Evolutionary conservation across 2,329 filamentous ascomycete species (phyloP).

Genomic region (Exutisphaerella laricina): DNA sequence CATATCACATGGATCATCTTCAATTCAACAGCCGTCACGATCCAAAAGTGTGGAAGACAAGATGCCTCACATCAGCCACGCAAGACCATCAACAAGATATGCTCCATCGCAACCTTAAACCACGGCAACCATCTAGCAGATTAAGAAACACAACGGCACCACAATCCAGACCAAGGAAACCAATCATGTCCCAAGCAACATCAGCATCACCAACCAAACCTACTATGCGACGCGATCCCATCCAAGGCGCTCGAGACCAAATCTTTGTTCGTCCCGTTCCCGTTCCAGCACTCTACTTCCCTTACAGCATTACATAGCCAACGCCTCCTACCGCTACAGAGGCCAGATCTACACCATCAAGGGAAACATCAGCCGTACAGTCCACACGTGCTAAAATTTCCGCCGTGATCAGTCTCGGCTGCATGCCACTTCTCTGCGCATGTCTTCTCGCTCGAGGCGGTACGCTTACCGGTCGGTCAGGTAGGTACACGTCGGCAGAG

Average conservation of each 20-base stretch:
- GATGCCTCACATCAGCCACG: neutral
- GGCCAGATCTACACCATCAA: neutral
- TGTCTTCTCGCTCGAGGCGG: no score
- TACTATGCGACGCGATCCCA: neutral
- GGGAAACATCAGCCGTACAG: neutral
- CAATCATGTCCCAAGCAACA: neutral
- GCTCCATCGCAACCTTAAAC: no score
- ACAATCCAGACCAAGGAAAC: neutral
- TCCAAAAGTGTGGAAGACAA: no score
- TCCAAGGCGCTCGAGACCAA: neutral
- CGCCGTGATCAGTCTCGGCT: no score
- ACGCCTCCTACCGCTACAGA: neutral
- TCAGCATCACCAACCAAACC: neutral
- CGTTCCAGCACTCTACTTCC: neutral
- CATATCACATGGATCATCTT: no score
- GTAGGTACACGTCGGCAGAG: no score
- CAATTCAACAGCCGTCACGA: no score
- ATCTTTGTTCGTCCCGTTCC: neutral
- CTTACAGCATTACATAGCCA: neutral
- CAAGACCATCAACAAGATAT: neutral
- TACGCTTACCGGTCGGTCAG: no score
- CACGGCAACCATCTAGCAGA: no score
- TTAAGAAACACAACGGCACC: no score
- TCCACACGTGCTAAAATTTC: neutral
- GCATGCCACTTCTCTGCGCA: no score